Conservation (phyloP, 352 stramenopile species). For the Pythium sukuiense region DNA sequence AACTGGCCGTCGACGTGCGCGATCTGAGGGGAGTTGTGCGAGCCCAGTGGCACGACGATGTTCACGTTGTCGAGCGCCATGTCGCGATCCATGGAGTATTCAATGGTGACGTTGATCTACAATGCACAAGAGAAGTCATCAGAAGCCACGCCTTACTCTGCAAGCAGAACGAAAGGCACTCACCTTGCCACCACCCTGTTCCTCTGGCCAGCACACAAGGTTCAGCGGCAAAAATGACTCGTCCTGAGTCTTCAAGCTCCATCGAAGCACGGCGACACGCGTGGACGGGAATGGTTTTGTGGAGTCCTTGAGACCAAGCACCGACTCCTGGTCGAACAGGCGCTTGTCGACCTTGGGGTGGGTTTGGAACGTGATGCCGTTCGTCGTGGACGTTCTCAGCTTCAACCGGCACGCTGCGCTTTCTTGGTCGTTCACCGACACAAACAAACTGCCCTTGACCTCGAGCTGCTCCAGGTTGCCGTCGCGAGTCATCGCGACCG, state of each 20-base stretch:
- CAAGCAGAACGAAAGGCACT: not conserved
- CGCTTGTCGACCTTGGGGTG: conserved; percentile 90
- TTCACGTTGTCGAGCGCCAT: conserved; percentile 90
- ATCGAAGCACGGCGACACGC: conserved; percentile 80
- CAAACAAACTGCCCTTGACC: conserved; percentile 85
- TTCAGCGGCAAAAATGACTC: conserved; percentile 83
- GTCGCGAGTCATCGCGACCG: conserved; percentile 78
- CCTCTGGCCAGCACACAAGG: conserved; percentile 88
- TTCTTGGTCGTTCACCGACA: conserved; percentile 78
- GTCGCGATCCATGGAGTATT: conserved; percentile 86
- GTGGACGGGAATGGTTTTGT: conserved; percentile 83
- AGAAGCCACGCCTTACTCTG: not conserved
- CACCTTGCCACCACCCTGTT: conserved; percentile 81
- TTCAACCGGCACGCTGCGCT: conserved; percentile 73
- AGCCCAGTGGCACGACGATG: conserved; percentile 77
- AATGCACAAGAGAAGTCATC: not conserved
- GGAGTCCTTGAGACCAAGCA: conserved; percentile 75
- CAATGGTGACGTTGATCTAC: conserved; percentile 84
- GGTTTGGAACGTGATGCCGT: conserved; percentile 82
- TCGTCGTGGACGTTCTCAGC: conserved; percentile 58
- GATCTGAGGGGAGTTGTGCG: conserved; percentile 66
- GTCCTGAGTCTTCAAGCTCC: conserved; percentile 87
- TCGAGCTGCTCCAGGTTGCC: conserved; percentile 83
- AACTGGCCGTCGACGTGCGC: conserved; percentile 84
- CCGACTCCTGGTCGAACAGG: conserved; percentile 79